Conservation (phyloP, 208 protist genomes). For the Porcisia hertigi region DNA sequence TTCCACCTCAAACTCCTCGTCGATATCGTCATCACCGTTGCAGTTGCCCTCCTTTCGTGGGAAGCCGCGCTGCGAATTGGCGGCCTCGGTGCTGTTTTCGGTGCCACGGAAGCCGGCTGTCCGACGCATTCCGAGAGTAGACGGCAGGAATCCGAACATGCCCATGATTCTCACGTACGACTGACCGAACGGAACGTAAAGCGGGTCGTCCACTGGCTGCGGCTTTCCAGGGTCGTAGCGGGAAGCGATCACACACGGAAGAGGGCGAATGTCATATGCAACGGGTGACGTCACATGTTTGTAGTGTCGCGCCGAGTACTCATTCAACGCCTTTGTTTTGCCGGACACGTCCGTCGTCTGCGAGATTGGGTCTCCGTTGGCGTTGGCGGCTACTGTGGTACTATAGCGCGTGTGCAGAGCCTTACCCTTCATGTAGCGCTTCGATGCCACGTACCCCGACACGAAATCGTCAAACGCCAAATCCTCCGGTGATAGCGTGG, state of each 20-base stretch:
- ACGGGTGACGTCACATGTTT: slow-evolving; percentile 57
- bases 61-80: slow-evolving; percentile 14
- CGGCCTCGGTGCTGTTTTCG: neutral
- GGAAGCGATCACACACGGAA: slow-evolving; percentile 75
- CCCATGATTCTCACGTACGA: slow-evolving; percentile 74
- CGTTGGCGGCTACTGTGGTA: slow-evolving; percentile 1
- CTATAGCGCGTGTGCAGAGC: slow-evolving; percentile 40
- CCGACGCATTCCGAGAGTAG: slow-evolving; percentile 41
- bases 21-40: slow-evolving; percentile 43
- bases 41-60: slow-evolving; percentile 41
- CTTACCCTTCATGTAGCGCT: slow-evolving; percentile 56
- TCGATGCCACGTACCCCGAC: slow-evolving; percentile 54
- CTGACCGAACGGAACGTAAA: slow-evolving; percentile 59
- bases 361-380: neutral
- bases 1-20: slow-evolving; percentile 33
- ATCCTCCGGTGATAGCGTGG: slow-evolving; percentile 19
- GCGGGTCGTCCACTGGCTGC: slow-evolving; percentile 40
- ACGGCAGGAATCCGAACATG: slow-evolving; percentile 78
- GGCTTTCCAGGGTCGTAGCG: slow-evolving; percentile 53
- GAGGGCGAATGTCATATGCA: slow-evolving; percentile 67
- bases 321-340: neutral
- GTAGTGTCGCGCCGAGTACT: slow-evolving; percentile 17
- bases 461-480: slow-evolving; percentile 46
- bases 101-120: neutral
- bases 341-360: slow-evolving; percentile 1